phyloP scores from a whole-genome alignment of 1,139 yeast species.

The Suhomyces chickasaworum region DNA sequence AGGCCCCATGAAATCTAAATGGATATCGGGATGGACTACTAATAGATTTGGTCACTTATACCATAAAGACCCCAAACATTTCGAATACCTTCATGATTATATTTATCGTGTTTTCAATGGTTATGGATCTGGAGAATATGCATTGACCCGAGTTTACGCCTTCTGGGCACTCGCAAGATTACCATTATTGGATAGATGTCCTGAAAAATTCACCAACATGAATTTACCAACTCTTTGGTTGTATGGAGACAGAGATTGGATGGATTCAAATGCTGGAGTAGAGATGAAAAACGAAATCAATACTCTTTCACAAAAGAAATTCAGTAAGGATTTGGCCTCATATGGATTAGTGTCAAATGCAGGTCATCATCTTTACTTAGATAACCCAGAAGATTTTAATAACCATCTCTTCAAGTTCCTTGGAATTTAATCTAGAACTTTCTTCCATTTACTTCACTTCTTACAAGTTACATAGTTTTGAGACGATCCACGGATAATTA shows the following conservation, averaged over 20 bases:
- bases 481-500: too few relatives aligned
- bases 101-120: slow-evolving; percentile 44
- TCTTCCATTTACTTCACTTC: neutral
- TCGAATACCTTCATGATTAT: slow-evolving; percentile 43
- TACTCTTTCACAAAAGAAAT: slow-evolving; percentile 24
- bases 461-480: neutral
- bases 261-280: slow-evolving; percentile 47
- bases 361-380: slow-evolving; percentile 77
- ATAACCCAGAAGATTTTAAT: slow-evolving; percentile 45
- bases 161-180: slow-evolving; percentile 44
- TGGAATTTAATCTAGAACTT: neutral
- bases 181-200: slow-evolving; percentile 49
- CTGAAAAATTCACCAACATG: slow-evolving; percentile 37
- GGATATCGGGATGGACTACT: slow-evolving; percentile 46
- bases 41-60: slow-evolving; percentile 41
- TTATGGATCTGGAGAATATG: slow-evolving; percentile 50
- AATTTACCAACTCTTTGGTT: slow-evolving; percentile 49
- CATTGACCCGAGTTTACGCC: slow-evolving; percentile 44
- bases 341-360: slow-evolving; percentile 30
- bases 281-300: slow-evolving; percentile 46
- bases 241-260: slow-evolving; percentile 53
- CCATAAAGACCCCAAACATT: slow-evolving; percentile 32
- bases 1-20: slow-evolving; percentile 43
- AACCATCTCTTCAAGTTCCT: slow-evolving; percentile 15
- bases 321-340: slow-evolving; percentile 25